phyloP scores from a whole-genome alignment of 148 eudicot genomes.

The Limonium bicolor region DNA sequence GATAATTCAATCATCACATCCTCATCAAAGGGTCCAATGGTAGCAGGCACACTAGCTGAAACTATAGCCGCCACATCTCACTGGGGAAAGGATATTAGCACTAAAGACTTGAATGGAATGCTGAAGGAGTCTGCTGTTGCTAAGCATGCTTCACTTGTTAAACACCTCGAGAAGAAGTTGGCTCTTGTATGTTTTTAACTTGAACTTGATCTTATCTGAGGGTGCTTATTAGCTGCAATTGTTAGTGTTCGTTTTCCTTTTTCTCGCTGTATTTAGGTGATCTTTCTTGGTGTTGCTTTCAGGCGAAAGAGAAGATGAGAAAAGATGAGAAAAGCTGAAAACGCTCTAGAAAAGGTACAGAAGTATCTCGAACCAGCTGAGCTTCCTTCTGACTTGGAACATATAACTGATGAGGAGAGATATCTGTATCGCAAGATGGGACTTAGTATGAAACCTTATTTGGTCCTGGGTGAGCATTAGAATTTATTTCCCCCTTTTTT shows the following conservation, averaged over 20 bases:
- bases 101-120: conserved; percentile 53
- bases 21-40: conserved; percentile 31
- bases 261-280: too few species aligned
- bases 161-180: conserved; percentile 48
- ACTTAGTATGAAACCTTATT: conserved; percentile 85
- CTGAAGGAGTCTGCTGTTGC: conserved; percentile 51
- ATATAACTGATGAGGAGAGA: conserved; percentile 76
- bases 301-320: conserved; percentile 77
- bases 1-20: conserved; percentile 17
- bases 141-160: conserved; percentile 74
- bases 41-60: conserved; percentile 94
- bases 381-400: conserved; percentile 82
- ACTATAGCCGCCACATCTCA: conserved; percentile 82
- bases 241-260: too few species aligned
- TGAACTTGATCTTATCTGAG: too few species aligned
- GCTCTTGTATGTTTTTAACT: conserved; percentile 60
- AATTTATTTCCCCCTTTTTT: too few species aligned
- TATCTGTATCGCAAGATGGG: conserved; percentile 81
- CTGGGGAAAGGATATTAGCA: conserved; percentile 57
- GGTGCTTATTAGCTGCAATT: too few species aligned
- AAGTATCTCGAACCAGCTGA: conserved; percentile 48
- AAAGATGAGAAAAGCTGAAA: conserved; percentile 80
- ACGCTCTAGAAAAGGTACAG: conserved; percentile 59
- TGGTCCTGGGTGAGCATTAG: conserved; percentile 47
- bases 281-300: too few species aligned